Base-by-base conservation (phyloP, 78 protist genomes). In the Polysphondylium violaceum region DNA sequence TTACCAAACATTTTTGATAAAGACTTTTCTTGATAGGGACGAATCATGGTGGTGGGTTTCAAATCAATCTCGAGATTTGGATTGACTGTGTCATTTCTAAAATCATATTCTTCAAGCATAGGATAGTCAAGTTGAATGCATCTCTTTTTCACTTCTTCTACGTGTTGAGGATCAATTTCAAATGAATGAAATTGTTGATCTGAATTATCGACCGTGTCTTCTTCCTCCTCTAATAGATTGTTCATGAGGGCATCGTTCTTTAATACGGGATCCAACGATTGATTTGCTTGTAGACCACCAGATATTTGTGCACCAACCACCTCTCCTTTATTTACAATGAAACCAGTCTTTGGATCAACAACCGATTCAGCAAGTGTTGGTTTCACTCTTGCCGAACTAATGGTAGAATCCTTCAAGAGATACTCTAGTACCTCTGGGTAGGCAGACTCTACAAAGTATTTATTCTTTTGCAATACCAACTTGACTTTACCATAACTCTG, bases 1-100 rank as follows among this genome's bases (percentile, higher is more conserved):
- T 87, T 71, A 47, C 98, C 97, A 56, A 99, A 98, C 99, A 98
- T 98, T 76, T 97, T 97, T 17, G 93, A 36, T 4, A 98, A 95
- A 1, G 93, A 35, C 36, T 96, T 93, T 77, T 95, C 97, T 91
- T 98, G 99, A 71, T 96, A 96, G 25, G 93, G 93, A 16, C 99
- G 90, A 25, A 98, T 72, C 59, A 53, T 58, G n/a, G 98, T 86
- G 8, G 76, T 72, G 1, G 97, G 98, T 51, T 94, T 93, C 61
- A 98, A 94, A 60, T 96, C 98, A 14, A 98, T 92, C 36, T 86
- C 73, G 27, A 98, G 85, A 40, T 53, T 29, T 29, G 93, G 86
- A 40, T 31, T 81, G 50, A 25, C n/a, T 8, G 65, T 19, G 71
- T 98, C 99, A 76, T 87, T 92, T n/a, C 95, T 68, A 74, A 95